Percentiles rank a stretch among this genome's conserved stretches.
These are phyloP conservation scores for Brassica incana DNA, from an alignment of 345 rosid genomes.

Conservation along the genomic window DNA sequence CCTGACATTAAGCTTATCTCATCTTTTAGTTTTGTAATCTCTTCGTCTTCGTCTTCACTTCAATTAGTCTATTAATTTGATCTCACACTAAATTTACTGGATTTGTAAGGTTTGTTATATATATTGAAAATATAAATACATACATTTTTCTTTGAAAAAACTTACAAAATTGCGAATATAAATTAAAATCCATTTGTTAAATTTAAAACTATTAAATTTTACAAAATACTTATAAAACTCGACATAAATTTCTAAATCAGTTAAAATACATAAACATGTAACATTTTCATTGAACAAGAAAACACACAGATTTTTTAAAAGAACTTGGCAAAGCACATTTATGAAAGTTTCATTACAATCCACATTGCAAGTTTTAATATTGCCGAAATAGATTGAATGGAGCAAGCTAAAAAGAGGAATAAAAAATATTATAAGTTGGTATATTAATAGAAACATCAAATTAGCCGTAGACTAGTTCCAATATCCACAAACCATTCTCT, in stretches of 20 bases:
- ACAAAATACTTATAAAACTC: neutral
- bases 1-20: conserved; percentile 72
- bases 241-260: neutral
- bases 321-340: neutral
- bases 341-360: neutral
- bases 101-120: neutral
- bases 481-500: conserved; percentile 34
- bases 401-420: neutral
- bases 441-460: conserved; percentile 36
- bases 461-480: conserved; percentile 17
- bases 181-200: neutral
- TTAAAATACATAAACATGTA: no score
- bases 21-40: conserved; percentile 61
- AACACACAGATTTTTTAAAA: neutral
- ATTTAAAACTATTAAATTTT: no score
- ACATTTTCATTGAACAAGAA: neutral
- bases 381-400: neutral
- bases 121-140: no score
- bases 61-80: conserved; percentile 40
- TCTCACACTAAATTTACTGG: neutral
- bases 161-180: no score
- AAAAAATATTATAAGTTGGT: neutral
- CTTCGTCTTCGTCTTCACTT: conserved; percentile 54
- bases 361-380: neutral
- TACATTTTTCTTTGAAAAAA: no score